Evolutionary conservation across 2,329 filamentous ascomycete genomes (phyloP).

Genomic region (Aaosphaeria pasadenensis): DNA sequence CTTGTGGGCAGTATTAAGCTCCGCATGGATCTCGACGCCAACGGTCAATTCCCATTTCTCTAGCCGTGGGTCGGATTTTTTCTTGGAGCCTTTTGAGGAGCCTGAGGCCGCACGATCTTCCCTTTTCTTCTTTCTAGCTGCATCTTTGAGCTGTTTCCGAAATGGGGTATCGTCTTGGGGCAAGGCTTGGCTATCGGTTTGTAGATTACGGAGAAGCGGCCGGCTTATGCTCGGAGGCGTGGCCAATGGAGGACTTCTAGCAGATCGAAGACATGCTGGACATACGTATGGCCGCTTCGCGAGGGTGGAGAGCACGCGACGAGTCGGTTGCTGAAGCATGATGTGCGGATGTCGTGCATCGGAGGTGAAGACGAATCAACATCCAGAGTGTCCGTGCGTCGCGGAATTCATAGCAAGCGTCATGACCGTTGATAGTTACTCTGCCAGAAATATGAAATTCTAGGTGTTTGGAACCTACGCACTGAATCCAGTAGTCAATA

Average conservation of each 20-base stretch:
- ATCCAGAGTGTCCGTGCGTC: not conserved
- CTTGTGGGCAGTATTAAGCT: constrained; percentile 84
- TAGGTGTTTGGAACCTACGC: too few relatives aligned
- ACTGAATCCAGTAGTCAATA: too few relatives aligned
- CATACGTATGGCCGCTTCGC: constrained; percentile 28
- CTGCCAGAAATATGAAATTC: too few relatives aligned
- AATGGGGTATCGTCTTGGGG: constrained; percentile 29
- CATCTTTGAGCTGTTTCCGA: constrained; percentile 37
- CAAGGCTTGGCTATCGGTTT: constrained; percentile 17
- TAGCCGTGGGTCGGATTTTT: constrained; percentile 19
- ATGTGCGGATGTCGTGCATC: constrained; percentile 12
- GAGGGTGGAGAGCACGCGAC: constrained; percentile 15
- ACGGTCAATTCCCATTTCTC: constrained; percentile 88
- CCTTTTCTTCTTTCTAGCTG: constrained; percentile 31
- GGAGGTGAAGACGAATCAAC: constrained; percentile 1
- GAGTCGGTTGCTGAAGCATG: constrained; percentile 26
- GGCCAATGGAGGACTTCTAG: constrained; percentile 15
- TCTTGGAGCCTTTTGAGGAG: constrained; percentile 6
- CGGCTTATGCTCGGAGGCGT: not conserved
- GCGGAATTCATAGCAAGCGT: too few relatives aligned
- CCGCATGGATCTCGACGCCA: constrained; percentile 95
- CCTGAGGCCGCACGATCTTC: constrained; percentile 8
- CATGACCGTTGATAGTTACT: too few relatives aligned
- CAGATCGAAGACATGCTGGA: constrained; percentile 21
- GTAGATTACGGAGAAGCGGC: constrained; percentile 15